Evolutionary conservation across 176 grass and related monocot genomes (phyloP), one percentile per base, ranked within the genome.

Genomic region (maize (Zea mays)): DNA sequence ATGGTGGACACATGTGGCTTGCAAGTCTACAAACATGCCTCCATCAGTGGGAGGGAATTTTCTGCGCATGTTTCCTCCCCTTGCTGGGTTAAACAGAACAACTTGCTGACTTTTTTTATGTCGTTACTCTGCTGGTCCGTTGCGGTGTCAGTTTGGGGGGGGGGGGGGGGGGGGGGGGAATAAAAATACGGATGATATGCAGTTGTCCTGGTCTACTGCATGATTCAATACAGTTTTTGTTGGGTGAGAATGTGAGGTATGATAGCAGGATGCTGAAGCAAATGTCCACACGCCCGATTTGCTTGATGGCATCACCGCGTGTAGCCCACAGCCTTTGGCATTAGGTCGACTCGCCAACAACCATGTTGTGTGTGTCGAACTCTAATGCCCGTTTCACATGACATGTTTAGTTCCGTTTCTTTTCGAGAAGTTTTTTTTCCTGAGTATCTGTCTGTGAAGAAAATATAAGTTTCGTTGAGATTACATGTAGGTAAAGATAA

Each of bases 11-110:
- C 85, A 73, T 83, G 80, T 19, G 51, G 74, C 74, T 42, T 73
- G 79, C 76, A 71, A 69, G 81, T 84, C 76, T 80, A 70, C 56
- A 88, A 33, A 88, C 86, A 88, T 84, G 81, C 64, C 56, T 47
- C 45, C 58, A 75, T 76, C 40, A 13, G 35, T 71, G 65, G 57
- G 65, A 65, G 72, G 64, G 72, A 71, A 81, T 81, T 85, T 52
- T 20, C 87, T 5, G 45, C 7, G 5, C 71, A 61, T 62, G 20
- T 39, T 27, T 46, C 14, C 52, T 71, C 56, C 76, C 66, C 11
- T 11, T 2, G 57, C 2, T 54, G 36, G 71, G 33, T 84, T 76
- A 76, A 42, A 75, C 45, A 71, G 17, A 71, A 37, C 27, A 71
- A 37, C 27, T 45, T 14, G 46, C 65, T 20, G n/a, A 47, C 27